phyloP scores from a whole-genome alignment of 352 stramenopile species.

The Globisporangium recalcitrans region DNA sequence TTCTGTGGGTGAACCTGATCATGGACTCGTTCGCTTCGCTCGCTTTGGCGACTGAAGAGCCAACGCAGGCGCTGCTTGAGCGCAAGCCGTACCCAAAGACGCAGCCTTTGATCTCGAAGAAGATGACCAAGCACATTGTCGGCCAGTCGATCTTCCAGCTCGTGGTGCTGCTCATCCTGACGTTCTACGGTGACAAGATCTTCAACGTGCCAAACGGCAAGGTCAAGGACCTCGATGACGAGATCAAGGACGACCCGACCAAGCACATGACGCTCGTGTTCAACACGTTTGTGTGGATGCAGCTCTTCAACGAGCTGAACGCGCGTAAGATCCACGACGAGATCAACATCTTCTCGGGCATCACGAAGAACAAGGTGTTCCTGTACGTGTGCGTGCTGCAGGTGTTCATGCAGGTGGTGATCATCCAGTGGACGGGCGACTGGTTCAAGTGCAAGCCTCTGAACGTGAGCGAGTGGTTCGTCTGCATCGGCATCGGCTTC shows the following conservation, averaged over 20 bases:
- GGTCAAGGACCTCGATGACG: constrained; percentile 33
- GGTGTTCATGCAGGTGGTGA: constrained; percentile 88
- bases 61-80: constrained; percentile 81
- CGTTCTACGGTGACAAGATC: constrained; percentile 66
- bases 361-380: constrained; percentile 91
- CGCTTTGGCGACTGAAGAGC: constrained; percentile 92
- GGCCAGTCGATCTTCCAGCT: constrained; percentile 91
- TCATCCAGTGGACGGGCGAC: constrained; percentile 91
- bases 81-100: constrained; percentile 88
- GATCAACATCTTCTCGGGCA: constrained; percentile 92
- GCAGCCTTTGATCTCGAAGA: constrained; percentile 87
- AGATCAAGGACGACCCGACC: constrained; percentile 35
- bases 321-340: constrained; percentile 87
- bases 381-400: constrained; percentile 88
- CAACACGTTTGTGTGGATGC: constrained; percentile 95
- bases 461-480: constrained; percentile 35
- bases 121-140: constrained; percentile 94
- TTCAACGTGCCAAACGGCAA: constrained; percentile 45
- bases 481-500: constrained; percentile 53
- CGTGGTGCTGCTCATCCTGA: constrained; percentile 69
- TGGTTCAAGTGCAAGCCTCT: constrained; percentile 58
- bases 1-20: constrained; percentile 98
- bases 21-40: constrained; percentile 96
- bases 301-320: constrained; percentile 89
- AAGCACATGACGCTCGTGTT: constrained; percentile 95